Conservation (phyloP, 2,329 filamentous ascomycete genomes). For the Fusarium sp. region DNA sequence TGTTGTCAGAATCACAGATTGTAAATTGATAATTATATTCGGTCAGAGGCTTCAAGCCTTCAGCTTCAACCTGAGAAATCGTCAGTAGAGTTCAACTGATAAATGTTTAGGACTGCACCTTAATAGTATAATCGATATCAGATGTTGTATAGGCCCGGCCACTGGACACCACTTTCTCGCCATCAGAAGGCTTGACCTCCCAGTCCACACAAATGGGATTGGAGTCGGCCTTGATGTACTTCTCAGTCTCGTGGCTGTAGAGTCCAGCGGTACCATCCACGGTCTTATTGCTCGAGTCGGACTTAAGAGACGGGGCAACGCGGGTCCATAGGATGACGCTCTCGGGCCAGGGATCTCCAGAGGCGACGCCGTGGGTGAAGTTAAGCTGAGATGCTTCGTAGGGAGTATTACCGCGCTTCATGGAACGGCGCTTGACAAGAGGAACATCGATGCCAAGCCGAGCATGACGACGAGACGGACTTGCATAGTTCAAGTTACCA, state of each 20-base stretch:
- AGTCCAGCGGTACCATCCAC: constrained; percentile 54
- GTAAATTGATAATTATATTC: constrained; percentile 77
- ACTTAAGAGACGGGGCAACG: constrained; percentile 57
- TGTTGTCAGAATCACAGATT: constrained; percentile 71
- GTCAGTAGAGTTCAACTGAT: neutral
- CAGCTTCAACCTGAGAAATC: constrained; percentile 68
- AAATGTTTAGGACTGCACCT: constrained; percentile 55
- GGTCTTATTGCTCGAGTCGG: constrained; percentile 54
- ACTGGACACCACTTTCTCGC: constrained; percentile 58
- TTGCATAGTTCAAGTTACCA: constrained; percentile 73
- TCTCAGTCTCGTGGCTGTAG: constrained; percentile 61
- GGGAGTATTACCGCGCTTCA: constrained; percentile 19
- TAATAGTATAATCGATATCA: constrained; percentile 81
- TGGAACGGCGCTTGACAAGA: constrained; percentile 28
- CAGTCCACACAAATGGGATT: constrained; percentile 75
- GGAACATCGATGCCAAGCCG: constrained; percentile 72
- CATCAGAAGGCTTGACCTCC: constrained; percentile 60
- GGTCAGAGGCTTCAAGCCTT: constrained; percentile 69
- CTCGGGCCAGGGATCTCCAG: constrained; percentile 63
- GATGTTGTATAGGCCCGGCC: constrained; percentile 75
- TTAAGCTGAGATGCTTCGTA: constrained; percentile 54
- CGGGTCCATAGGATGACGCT: constrained; percentile 68
- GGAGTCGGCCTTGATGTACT: constrained; percentile 48
- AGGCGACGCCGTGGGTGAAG: constrained; percentile 72
- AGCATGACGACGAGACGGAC: constrained; percentile 72